phyloP scores from a whole-genome alignment of 1,139 yeast genomes.

The Citeromyces hawaiiensis region DNA sequence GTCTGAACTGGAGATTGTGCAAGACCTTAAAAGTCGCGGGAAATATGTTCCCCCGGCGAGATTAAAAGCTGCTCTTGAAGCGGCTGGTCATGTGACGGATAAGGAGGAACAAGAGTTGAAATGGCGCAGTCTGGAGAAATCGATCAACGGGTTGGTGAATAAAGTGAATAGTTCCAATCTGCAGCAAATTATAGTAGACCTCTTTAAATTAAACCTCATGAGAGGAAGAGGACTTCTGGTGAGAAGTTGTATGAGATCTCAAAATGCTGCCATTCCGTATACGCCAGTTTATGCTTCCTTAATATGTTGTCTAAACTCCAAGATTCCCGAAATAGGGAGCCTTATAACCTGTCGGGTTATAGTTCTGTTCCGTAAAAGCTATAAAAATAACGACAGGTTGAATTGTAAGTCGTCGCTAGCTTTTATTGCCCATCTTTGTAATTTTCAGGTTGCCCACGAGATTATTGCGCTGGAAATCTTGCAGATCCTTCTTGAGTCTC shows the following conservation, averaged over 20 bases:
- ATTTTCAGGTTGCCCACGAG: conserved; percentile 54
- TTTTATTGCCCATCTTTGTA: conserved; percentile 52
- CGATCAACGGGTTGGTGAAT: conserved; percentile 34
- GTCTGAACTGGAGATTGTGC: conserved; percentile 22
- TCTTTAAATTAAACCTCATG: conserved; percentile 40
- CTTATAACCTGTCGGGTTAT: conserved; percentile 40
- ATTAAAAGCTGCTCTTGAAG: conserved; percentile 27
- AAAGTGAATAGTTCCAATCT: conserved; percentile 33
- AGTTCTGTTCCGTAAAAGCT: conserved; percentile 45
- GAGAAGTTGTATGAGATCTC: conserved; percentile 43
- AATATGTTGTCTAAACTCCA: conserved; percentile 47
- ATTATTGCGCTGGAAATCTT: conserved; percentile 51
- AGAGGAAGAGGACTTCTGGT: conserved; percentile 52
- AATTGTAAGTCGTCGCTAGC: conserved; percentile 27
- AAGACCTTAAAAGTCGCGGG: conserved; percentile 29
- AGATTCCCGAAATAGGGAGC: conserved; percentile 59
- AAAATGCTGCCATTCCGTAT: conserved; percentile 23
- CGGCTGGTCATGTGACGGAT: conserved; percentile 7
- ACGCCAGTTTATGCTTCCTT: conserved; percentile 46
- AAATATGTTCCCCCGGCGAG: conserved; percentile 39
- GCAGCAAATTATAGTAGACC: conserved; percentile 27
- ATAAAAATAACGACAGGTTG: conserved; percentile 30
- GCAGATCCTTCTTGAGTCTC: conserved; percentile 38
- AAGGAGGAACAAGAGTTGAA: conserved; percentile 32
- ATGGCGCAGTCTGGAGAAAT: conserved; percentile 40